Evolutionary conservation across 2,329 filamentous ascomycete species (phyloP).

Genomic region (Neoarthrinium moseri): DNA sequence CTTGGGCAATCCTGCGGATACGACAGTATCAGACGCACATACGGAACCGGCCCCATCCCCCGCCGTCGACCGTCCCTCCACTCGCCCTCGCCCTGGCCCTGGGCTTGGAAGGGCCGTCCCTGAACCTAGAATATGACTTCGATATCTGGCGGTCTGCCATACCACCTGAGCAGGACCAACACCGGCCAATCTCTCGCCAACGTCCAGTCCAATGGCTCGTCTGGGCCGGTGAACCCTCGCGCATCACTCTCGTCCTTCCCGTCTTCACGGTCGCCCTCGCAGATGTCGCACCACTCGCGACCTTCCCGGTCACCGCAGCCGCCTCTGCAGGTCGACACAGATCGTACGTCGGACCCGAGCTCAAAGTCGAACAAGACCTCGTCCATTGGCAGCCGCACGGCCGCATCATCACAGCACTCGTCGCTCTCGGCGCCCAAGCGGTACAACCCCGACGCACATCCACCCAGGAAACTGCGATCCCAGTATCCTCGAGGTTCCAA

Average conservation of each 20-base stretch:
- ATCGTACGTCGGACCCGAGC: conserved; percentile 59
- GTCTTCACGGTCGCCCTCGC: conserved; percentile 55
- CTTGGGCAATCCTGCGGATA: neutral
- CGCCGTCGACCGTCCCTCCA: too few relatives aligned
- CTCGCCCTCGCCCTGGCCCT: too few relatives aligned
- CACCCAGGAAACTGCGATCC: conserved; percentile 61
- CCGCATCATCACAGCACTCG: conserved; percentile 58
- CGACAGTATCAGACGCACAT: conserved; percentile 6
- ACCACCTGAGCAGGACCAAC: conserved; percentile 41
- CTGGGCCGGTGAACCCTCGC: conserved; percentile 34
- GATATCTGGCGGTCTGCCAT: conserved; percentile 34
- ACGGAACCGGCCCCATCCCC: conserved; percentile 1
- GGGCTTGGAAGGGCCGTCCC: too few relatives aligned
- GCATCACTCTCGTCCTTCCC: conserved; percentile 66
- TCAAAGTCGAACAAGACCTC: conserved; percentile 56
- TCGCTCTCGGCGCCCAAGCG: conserved; percentile 53
- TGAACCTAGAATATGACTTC: conserved; percentile 39
- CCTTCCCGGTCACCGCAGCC: conserved; percentile 56
- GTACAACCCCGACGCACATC: conserved; percentile 49
- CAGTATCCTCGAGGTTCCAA: conserved; percentile 72
- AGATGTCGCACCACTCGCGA: conserved; percentile 54
- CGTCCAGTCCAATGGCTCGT: conserved; percentile 22
- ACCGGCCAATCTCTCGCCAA: conserved; percentile 32
- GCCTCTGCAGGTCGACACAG: conserved; percentile 44
- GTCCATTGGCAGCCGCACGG: conserved; percentile 47